Base-by-base conservation (phyloP, 2,329 filamentous ascomycete genomes). In the Pseudogymnoascus sp. region DNA sequence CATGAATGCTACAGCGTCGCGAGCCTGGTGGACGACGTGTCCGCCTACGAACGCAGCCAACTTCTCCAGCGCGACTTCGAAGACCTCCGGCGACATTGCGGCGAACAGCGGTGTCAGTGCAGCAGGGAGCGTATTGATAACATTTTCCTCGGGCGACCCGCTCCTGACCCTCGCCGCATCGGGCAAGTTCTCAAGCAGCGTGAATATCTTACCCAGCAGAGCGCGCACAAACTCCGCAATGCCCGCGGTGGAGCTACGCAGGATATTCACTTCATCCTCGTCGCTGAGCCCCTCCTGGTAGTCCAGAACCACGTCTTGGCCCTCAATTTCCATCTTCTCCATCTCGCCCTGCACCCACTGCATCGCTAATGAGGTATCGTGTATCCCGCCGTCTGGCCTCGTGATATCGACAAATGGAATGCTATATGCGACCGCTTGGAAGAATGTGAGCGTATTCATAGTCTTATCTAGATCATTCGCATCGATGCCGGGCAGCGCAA, bases 1-100 rank as follows among this genome's bases (percentile, higher is more conserved):
- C 62, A 97, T 97, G 82, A 96, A 99, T 1, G 95, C 94, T 89
- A 99, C 97, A 6, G 94, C 93, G 79, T 99, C 94, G 67, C 93
- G 83, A 62, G 94, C 93, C 76, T 97, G 94, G 70, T 99, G 92
- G 16, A 99, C 93, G 59, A 99, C 94, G 77, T 97, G 94, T 66
- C 90, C 90, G 1, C 90, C 88, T 25, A 97, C 89, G 73, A 99
- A 99, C 33, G 90, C 85, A 2, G 92, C 89, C 69, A 99, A 86
- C 79, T 97, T 97, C 65, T 96, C 89, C 60, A 99, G 78, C 0
- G 91, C 91, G 73, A 94, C 84, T 70, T 97, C 94, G 70, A 95
- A 99, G 10, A 97, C 84, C 71, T 97, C 92, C 0, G 93, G 91
- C 0, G 94, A 97, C 23, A 99, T 79, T 0, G 92, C 91, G 0